Evolutionary conservation across 208 protist genomes (phyloP).

Genomic region (Leishmania aethiopica): DNA sequence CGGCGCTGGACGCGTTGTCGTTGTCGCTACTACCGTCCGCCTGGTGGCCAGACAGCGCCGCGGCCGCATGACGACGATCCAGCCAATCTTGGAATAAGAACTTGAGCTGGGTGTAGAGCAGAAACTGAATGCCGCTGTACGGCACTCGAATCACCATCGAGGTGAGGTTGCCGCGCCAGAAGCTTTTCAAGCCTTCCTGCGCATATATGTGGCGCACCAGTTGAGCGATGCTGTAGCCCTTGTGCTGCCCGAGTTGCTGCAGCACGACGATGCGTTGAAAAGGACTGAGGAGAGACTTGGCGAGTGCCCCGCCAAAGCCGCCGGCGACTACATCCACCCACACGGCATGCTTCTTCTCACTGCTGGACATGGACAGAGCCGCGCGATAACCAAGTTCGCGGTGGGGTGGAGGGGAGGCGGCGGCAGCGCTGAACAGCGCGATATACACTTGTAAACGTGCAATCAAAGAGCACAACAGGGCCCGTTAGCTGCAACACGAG

Average conservation of each 20-base stretch:
- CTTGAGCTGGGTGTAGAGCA: conserved; percentile 81
- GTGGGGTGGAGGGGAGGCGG: background rate
- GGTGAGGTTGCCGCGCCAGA: conserved; percentile 90
- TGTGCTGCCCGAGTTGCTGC: conserved; percentile 82
- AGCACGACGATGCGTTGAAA: conserved; percentile 89
- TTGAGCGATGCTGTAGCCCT: conserved; percentile 39
- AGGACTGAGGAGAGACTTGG: conserved; percentile 83
- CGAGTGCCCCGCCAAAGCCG: conserved; percentile 67
- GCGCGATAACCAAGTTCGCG: background rate
- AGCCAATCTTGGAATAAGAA: conserved; percentile 81
- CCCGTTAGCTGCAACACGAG: background rate
- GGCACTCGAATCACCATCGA: conserved; percentile 90
- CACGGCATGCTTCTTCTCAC: conserved; percentile 73
- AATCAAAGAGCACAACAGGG: background rate
- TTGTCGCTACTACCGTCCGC: conserved; percentile 2
- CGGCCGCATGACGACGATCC: conserved; percentile 15
- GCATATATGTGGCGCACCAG: conserved; percentile 54
- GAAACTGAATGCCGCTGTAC: conserved; percentile 89
- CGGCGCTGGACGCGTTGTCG: conserved; percentile 14
- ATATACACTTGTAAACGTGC: background rate
- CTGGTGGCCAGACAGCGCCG: background rate
- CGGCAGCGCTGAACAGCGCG: background rate
- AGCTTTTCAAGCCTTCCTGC: conserved; percentile 72
- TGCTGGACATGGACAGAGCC: conserved; percentile 24
- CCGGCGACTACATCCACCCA: conserved; percentile 86